phyloP scores from a whole-genome alignment of 2,329 filamentous ascomycete genomes.

The Exophiala spinifera region DNA sequence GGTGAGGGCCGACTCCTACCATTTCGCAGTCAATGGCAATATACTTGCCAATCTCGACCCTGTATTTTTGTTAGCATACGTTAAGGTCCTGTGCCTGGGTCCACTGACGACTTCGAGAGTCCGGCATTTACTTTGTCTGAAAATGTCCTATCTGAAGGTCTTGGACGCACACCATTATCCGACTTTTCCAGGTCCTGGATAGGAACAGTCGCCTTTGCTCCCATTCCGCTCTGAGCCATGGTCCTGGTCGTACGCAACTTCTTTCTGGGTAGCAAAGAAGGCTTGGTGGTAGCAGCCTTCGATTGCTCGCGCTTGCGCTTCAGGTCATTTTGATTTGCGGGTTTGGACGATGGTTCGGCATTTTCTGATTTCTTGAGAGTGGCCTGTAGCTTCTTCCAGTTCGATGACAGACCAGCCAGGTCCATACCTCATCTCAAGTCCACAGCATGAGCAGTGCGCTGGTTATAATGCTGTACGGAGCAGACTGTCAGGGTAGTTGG shows the following conservation, averaged over 20 bases:
- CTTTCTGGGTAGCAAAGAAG: conserved; percentile 15
- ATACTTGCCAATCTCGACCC: conserved; percentile 78
- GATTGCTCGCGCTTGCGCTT: conserved; percentile 26
- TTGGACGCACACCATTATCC: conserved; percentile 2
- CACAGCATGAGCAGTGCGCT: background rate
- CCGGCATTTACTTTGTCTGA: conserved; percentile 18
- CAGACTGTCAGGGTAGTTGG: background rate
- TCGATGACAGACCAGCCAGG: conserved; percentile 44
- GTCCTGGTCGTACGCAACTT: conserved; percentile 8
- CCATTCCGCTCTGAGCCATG: conserved; percentile 15
- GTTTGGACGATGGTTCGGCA: conserved; percentile 25
- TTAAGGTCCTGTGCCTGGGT: background rate
- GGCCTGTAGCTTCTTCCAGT: conserved; percentile 51
- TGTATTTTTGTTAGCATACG: conserved; percentile 34
- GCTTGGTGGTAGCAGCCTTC: conserved; percentile 4
- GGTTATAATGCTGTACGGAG: background rate
- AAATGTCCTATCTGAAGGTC: conserved; percentile 1
- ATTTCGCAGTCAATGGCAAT: conserved; percentile 95
- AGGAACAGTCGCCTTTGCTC: conserved; percentile 50
- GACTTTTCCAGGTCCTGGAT: conserved; percentile 35
- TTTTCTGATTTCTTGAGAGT: conserved; percentile 38
- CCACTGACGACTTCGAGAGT: conserved; percentile 15
- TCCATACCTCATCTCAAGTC: conserved; percentile 34
- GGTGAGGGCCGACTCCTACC: conserved; percentile 72
- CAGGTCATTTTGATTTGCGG: conserved; percentile 35